Base-by-base conservation (phyloP, 2,329 filamentous ascomycete species). In the Diaporthe caulivora region DNA sequence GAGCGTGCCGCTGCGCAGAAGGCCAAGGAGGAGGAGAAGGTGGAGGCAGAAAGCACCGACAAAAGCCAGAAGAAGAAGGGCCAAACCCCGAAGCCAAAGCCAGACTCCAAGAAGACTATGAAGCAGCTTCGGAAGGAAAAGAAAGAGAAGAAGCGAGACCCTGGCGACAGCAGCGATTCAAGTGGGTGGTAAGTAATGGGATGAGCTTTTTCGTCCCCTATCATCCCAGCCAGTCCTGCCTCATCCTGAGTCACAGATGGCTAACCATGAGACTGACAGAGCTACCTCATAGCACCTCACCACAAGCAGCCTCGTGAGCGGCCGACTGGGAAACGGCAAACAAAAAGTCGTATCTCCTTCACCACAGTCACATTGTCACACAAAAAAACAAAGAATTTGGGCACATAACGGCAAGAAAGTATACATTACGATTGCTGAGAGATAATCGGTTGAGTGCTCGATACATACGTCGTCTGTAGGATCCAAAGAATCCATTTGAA, bases 1-100 rank as follows among this genome's bases (percentile, higher is more conserved):
- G 18, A 29, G 51, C 58, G 49, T 11, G 69, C 44, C 18, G 40
- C 49, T 3, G 10, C 11, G 17, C 31, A n/a, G 26, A 31, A 37
- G 15, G 10, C 29, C 4, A 37, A 34, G 1, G 83, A 84, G 21
- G 57, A 71, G 13, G 57, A 70, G 24, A 47, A 68, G 2, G 65
- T 51, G 31, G 70, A 71, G 7, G 37, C 8, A 10, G 37, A 40
- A 13, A 13, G 37, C 37, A 9, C 37, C 1, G 49, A 37, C n/a
- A 58, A 57, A 21, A 71, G 15, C n/a, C 51, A 47, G 7, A 54
- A 24, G 11, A 62, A 67, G 42, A 73, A 70, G 34, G 67, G 37
- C 21, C 74, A 75, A 51, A 34, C 49, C 5, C 18, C 18, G 1
- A 74, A 67, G 40, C 10, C 34, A 18, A 57, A 57, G 44, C 44